Conservation (phyloP, 352 stramenopile genomes). For the Globisporangium perplexum region DNA sequence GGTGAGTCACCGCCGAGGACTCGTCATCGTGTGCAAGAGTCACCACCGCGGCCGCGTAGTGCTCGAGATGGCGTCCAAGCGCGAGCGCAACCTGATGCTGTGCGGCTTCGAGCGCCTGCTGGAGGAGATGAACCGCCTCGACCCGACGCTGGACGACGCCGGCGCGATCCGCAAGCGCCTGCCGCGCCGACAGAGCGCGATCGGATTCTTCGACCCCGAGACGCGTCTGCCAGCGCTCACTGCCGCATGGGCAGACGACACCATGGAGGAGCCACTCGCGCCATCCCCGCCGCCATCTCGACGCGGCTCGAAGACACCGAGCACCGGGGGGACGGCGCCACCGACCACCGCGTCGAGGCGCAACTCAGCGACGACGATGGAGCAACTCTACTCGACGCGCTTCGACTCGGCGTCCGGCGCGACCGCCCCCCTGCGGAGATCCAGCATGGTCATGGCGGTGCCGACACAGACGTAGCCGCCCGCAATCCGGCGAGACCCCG, state of each 20-base stretch:
- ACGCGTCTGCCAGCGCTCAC: background rate
- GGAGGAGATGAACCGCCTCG: constrained; percentile 35
- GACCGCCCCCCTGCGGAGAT: constrained; percentile 8
- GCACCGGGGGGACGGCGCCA: no score
- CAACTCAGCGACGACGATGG: constrained; percentile 20
- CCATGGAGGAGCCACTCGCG: background rate
- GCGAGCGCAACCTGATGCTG: constrained; percentile 51
- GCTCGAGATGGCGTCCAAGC: constrained; percentile 52
- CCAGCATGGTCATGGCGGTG: constrained; percentile 14
- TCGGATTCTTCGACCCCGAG: constrained; percentile 46
- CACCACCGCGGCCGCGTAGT: constrained; percentile 58
- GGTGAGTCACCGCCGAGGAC: constrained; percentile 49
- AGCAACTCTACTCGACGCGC: constrained; percentile 58
- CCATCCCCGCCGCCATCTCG: background rate
- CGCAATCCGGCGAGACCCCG: background rate
- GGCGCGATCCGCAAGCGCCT: constrained; percentile 42
- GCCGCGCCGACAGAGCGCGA: constrained; percentile 36
- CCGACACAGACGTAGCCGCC: constrained; percentile 1
- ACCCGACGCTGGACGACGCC: constrained; percentile 32
- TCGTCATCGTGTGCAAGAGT: constrained; percentile 65
- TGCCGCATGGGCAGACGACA: background rate
- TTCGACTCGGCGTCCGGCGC: constrained; percentile 34
- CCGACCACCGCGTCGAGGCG: background rate
- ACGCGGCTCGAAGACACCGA: background rate
- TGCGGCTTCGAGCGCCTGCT: constrained; percentile 50